Evolutionary conservation across 2,329 filamentous ascomycete genomes (phyloP).

Genomic region (Cryphonectria radicalis): DNA sequence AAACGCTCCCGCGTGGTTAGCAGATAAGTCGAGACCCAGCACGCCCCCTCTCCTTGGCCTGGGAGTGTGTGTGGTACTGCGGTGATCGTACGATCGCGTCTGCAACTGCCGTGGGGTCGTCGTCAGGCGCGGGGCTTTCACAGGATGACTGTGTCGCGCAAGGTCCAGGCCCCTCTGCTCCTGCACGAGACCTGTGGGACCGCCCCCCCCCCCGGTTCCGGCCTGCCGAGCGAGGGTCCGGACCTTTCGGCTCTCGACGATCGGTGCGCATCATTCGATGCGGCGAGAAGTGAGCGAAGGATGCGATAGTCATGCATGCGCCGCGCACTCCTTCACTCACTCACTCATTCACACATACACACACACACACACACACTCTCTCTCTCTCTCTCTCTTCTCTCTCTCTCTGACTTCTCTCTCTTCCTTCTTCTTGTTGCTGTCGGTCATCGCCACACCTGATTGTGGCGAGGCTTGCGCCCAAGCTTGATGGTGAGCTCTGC

Average conservation of each 20-base stretch:
- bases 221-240: neutral
- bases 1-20: conserved; percentile 24
- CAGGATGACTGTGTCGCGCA: conserved; percentile 7
- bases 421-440: neutral
- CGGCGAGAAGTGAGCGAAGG: conserved; percentile 3
- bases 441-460: neutral
- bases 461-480: conserved; percentile 28
- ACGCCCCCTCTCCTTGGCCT: conserved; percentile 14
- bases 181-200: conserved; percentile 4
- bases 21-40: conserved; percentile 23
- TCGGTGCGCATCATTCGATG: neutral
- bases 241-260: neutral
- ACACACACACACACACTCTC: no score
- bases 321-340: neutral
- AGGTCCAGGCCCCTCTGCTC: neutral
- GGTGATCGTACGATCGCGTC: conserved; percentile 19
- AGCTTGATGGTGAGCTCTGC: conserved; percentile 17
- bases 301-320: conserved; percentile 1
- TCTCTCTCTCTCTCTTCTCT: no score
- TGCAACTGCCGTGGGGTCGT: conserved; percentile 23
- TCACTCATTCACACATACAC: no score
- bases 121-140: conserved; percentile 21
- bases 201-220: conserved; percentile 1
- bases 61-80: conserved; percentile 5
- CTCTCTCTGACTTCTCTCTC: no score